Percentiles rank a stretch among this genome's conserved stretches.
These are phyloP conservation scores for Botryotinia convoluta DNA, from an alignment of 2,329 filamentous ascomycete species.

Conservation along the genomic window DNA sequence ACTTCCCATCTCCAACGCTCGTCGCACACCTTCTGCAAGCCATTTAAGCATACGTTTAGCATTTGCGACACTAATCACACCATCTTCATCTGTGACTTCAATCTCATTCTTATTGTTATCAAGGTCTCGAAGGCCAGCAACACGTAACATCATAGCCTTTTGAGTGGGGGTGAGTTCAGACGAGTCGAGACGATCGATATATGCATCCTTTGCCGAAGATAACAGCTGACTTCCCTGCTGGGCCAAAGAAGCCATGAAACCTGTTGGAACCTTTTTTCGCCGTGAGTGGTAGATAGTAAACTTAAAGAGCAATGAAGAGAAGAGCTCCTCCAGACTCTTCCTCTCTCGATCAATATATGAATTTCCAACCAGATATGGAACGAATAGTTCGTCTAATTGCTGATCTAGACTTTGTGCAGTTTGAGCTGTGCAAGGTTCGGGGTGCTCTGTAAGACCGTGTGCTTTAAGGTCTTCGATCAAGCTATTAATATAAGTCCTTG, in stretches of 20 bases:
- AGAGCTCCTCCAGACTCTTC: slow-evolving; percentile 72
- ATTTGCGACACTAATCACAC: slow-evolving; percentile 74
- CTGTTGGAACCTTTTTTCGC: slow-evolving; percentile 82
- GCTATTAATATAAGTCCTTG: slow-evolving; percentile 80
- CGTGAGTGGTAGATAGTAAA: slow-evolving; percentile 93
- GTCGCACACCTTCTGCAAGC: slow-evolving; percentile 90
- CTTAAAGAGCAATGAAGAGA: slow-evolving; percentile 91
- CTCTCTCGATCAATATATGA: slow-evolving; percentile 69
- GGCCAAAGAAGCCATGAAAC: slow-evolving; percentile 88
- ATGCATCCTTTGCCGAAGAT: slow-evolving; percentile 83
- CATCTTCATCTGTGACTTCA: slow-evolving; percentile 87
- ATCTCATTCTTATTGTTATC: slow-evolving; percentile 79
- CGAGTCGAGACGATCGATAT: slow-evolving; percentile 83
- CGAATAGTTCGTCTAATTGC: slow-evolving; percentile 74
- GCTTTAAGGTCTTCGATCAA: slow-evolving; percentile 91
- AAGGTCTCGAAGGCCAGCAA: slow-evolving; percentile 77
- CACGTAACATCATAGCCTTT: slow-evolving; percentile 83
- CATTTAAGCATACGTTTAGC: slow-evolving; percentile 98
- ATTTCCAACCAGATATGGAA: slow-evolving; percentile 66
- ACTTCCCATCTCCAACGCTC: slow-evolving; percentile 85
- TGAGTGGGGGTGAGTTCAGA: slow-evolving; percentile 85
- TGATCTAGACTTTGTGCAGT: slow-evolving; percentile 74
- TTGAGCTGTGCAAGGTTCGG: slow-evolving; percentile 83
- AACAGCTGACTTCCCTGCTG: slow-evolving; percentile 88
- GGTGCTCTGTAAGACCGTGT: slow-evolving; percentile 92